These are phyloP conservation scores for Wallacemonas rigidus DNA, from an alignment of 208 protist genomes.

Conservation along the genomic window DNA sequence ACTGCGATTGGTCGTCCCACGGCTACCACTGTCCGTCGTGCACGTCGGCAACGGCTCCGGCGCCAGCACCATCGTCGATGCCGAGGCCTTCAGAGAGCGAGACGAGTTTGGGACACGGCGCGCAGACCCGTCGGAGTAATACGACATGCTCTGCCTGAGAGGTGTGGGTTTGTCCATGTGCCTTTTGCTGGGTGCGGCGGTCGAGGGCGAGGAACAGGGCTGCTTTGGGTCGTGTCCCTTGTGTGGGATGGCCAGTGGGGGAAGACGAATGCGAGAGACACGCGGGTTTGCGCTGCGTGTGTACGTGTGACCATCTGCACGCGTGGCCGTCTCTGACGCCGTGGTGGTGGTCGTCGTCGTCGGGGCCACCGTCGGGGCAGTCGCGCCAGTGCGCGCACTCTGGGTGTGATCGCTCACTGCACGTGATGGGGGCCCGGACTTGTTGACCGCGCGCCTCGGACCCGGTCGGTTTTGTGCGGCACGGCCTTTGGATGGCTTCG, in stretches of 20 bases:
- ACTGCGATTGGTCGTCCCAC: conserved; percentile 3
- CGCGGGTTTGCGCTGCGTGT: not conserved
- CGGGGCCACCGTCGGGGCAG: too few relatives aligned
- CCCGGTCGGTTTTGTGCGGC: too few relatives aligned
- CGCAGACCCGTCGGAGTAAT: conserved; percentile 8
- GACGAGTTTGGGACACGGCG: not conserved
- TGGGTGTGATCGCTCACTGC: too few relatives aligned
- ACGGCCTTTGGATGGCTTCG: too few relatives aligned
- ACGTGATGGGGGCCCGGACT: too few relatives aligned
- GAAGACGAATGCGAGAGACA: not conserved
- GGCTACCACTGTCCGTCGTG: conserved; percentile 8
- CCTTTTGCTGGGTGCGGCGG: not conserved
- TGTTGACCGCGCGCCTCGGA: too few relatives aligned
- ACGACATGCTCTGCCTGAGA: not conserved
- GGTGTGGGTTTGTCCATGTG: conserved; percentile 2
- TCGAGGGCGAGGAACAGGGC: not conserved
- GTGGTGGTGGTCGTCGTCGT: too few relatives aligned
- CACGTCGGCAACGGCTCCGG: conserved; percentile 12
- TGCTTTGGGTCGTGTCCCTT: not conserved
- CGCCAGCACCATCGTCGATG: conserved; percentile 15
- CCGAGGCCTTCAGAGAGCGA: conserved; percentile 3
- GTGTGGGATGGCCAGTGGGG: not conserved
- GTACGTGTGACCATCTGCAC: not conserved
- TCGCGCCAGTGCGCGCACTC: too few relatives aligned
- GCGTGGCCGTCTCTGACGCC: too few relatives aligned